Base-by-base conservation (phyloP, 2,329 filamentous ascomycete species). In the Sporothrix brunneoviolacea region DNA sequence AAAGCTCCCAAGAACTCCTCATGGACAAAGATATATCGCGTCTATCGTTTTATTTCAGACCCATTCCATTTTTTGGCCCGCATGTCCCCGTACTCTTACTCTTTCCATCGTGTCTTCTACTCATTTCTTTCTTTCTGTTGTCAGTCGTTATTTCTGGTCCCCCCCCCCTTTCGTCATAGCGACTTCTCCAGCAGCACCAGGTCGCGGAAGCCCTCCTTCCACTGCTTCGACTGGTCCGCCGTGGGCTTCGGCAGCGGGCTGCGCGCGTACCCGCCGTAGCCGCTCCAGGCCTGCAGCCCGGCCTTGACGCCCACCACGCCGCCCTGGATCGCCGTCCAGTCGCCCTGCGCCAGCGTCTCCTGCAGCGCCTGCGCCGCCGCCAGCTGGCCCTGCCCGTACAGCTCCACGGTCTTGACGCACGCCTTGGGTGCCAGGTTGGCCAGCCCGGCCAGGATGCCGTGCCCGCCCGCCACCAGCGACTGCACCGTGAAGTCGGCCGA, bases 401-500 rank as follows among this genome's bases (percentile, higher is more conserved):
- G 70, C 55, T 82, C 71, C 52, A 83, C 70, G 2, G 83, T 74
- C 61, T 74, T 69, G 45, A 83, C 73, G 64, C 82, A 86, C 12
- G 82, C 74, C 61, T 77, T 82, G 28, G 85, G 85, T 3, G 82
- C 77, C 46, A 89, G 76, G 66, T 89, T 89, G 59, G 78, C 86
- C 54, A 87, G 74, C 6, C 84, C 86, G 22, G 81, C 83, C 50
- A 90, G 80, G 60, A 88, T 79, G 48, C 86, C 86, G 50, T 83
- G 80, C 8, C 82, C 84, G 38, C 84, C 85, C 8, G 76, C 84
- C 30, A 84, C 73, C 35, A 88, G 64, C 0, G 82, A 82, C 61
- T 85, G 84, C 40, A 88, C 70, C 3, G 82, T 77, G 65, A 88
- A 88, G 66, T 89, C 85, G 43, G 84, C 82, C 2, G 82, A 86